These are phyloP conservation scores for Diaporthe vaccinii DNA, from an alignment of 2,329 filamentous ascomycete species.

Conservation along the genomic window DNA sequence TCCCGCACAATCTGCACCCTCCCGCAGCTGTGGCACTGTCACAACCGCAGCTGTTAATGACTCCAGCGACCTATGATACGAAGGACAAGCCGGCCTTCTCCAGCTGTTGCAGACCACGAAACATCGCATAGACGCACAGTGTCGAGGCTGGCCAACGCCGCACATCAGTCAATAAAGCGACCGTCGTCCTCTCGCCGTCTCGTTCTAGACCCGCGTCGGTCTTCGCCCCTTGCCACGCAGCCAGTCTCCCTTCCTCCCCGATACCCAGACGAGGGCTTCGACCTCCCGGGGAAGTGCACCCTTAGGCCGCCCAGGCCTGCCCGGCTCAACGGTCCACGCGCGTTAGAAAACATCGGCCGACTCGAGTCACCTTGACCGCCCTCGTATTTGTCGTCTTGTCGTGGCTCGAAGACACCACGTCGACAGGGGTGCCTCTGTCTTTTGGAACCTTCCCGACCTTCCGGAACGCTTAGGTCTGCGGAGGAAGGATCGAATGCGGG, in stretches of 20 bases:
- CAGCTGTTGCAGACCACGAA: slow-evolving; percentile 21
- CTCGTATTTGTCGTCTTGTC: slow-evolving; percentile 30
- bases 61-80: not conserved
- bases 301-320: slow-evolving; percentile 18
- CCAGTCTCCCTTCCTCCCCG: slow-evolving; percentile 2
- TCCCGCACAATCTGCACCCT: slow-evolving; percentile 24
- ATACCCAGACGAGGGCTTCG: not conserved
- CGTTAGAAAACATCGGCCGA: slow-evolving; percentile 15
- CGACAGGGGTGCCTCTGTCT: slow-evolving; percentile 29
- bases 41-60: not conserved
- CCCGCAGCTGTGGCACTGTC: slow-evolving; percentile 24
- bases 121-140: not conserved
- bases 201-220: not conserved
- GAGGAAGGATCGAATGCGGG: slow-evolving; percentile 33
- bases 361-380: slow-evolving; percentile 27
- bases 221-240: not conserved
- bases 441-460: slow-evolving; percentile 31
- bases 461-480: slow-evolving; percentile 29
- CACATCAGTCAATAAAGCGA: not conserved
- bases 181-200: not conserved
- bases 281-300: slow-evolving; percentile 7
- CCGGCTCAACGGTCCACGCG: not conserved
- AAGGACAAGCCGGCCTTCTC: slow-evolving; percentile 1
- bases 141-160: not conserved
- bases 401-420: slow-evolving; percentile 7